Conservation (phyloP, 2,329 filamentous ascomycete species). For the Ilyonectria destructans region DNA sequence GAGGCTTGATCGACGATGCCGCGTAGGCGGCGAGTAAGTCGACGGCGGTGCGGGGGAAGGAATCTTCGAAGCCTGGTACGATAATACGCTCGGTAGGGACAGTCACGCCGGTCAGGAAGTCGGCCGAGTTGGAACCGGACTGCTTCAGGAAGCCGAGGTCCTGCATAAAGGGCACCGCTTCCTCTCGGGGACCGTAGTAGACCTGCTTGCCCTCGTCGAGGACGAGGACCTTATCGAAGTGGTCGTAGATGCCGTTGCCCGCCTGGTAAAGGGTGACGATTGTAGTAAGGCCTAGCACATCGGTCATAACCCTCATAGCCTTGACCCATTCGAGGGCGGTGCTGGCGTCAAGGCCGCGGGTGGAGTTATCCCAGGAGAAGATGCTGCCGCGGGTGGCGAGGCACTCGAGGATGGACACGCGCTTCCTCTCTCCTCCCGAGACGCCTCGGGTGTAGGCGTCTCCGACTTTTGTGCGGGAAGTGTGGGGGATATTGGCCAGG, state of each 20-base stretch:
- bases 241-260: constrained; percentile 61
- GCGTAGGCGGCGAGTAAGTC: constrained; percentile 75
- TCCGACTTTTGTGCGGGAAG: constrained; percentile 82
- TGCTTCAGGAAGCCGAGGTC: constrained; percentile 77
- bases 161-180: constrained; percentile 78
- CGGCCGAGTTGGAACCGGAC: constrained; percentile 54
- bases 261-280: constrained; percentile 62
- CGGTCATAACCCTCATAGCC: constrained; percentile 81
- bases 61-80: constrained; percentile 74
- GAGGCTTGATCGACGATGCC: constrained; percentile 55
- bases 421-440: constrained; percentile 85
- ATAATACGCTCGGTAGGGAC: constrained; percentile 81
- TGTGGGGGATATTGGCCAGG: constrained; percentile 76
- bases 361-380: constrained; percentile 86
- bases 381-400: constrained; percentile 82
- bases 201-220: constrained; percentile 80
- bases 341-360: constrained; percentile 84
- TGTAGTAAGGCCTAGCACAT: constrained; percentile 76
- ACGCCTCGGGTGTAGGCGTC: constrained; percentile 81
- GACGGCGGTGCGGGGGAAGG: constrained; percentile 77
- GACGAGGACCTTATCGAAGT: constrained; percentile 86
- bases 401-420: constrained; percentile 85
- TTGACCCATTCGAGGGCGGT: constrained; percentile 86
- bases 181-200: constrained; percentile 75
- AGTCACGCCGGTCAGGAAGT: constrained; percentile 53